A percentile compares a stretch with the other conserved stretches of the same genome.
These are phyloP conservation scores for Metarhizium robertsii DNA, from an alignment of 2,329 filamentous ascomycete species.

Conservation along the genomic window DNA sequence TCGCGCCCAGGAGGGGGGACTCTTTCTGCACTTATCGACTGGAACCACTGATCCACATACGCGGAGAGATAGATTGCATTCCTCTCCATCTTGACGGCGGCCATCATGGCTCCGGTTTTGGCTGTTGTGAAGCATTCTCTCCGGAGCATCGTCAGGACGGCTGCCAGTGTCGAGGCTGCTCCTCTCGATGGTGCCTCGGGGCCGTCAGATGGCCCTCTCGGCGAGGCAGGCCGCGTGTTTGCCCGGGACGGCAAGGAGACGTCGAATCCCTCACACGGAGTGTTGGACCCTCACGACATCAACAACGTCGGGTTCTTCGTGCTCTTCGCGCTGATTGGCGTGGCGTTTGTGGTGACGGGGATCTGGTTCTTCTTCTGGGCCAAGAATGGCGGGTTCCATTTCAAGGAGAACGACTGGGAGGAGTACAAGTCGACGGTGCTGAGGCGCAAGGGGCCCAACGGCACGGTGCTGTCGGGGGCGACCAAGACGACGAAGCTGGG, in stretches of 20 bases:
- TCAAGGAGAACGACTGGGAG: constrained; percentile 82
- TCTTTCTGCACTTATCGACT: background rate
- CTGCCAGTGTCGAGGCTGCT: constrained; percentile 9
- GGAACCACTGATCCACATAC: background rate
- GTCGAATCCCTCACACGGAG: constrained; percentile 34
- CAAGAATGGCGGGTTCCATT: constrained; percentile 89
- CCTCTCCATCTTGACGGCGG: constrained; percentile 8
- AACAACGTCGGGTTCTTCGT: constrained; percentile 69
- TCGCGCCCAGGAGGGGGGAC: background rate
- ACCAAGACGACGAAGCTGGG: constrained; percentile 76
- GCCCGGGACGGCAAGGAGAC: constrained; percentile 16
- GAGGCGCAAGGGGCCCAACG: constrained; percentile 80
- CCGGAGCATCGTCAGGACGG: constrained; percentile 18
- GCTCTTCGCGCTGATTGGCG: constrained; percentile 76
- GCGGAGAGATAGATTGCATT: background rate
- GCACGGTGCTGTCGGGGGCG: constrained; percentile 72
- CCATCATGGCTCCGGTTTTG: constrained; percentile 32
- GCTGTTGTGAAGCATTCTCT: constrained; percentile 14
- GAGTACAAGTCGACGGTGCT: constrained; percentile 96
- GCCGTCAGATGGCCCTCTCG: constrained; percentile 30
- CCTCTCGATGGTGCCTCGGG: constrained; percentile 12
- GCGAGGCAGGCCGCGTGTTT: constrained; percentile 31
- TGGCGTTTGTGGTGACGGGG: constrained; percentile 59
- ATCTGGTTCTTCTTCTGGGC: constrained; percentile 99
- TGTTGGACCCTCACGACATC: constrained; percentile 45